These are phyloP conservation scores for Dictyostelium firmibasis DNA, from an alignment of 78 protist species.

Conservation along the genomic window DNA sequence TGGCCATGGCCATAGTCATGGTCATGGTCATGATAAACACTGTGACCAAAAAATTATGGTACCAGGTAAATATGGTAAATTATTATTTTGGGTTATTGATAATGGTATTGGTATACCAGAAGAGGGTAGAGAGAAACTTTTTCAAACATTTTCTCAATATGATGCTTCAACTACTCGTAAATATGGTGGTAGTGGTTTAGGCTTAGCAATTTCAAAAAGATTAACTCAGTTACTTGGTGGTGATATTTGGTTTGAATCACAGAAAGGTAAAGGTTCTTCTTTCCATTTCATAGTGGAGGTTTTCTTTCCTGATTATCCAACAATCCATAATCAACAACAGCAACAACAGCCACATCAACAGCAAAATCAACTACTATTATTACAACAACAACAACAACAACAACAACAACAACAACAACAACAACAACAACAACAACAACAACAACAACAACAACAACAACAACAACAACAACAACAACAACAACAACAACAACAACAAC, in stretches of 20 bases:
- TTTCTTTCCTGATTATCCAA: conserved; percentile 15
- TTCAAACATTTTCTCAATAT: conserved; percentile 79
- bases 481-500: neutral
- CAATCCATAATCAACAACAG: neutral
- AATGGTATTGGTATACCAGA: conserved; percentile 84
- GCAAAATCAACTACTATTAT: neutral
- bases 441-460: too few species aligned
- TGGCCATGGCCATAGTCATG: neutral
- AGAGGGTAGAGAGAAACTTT: conserved; percentile 47
- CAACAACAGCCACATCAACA: neutral
- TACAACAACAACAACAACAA: neutral
- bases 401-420: too few species aligned
- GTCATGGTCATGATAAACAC: neutral
- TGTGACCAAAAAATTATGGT: neutral
- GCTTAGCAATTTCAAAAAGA: conserved; percentile 47
- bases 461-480: too few species aligned
- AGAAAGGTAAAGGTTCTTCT: conserved; percentile 17
- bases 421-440: too few species aligned
- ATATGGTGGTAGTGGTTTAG: conserved; percentile 79
- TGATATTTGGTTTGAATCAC: conserved; percentile 56
- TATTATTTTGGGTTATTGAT: conserved; percentile 72
- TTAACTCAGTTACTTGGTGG: conserved; percentile 67
- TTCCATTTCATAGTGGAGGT: conserved; percentile 57
- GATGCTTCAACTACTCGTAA: conserved; percentile 73
- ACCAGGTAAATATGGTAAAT: conserved; percentile 28